Evolutionary conservation across 768 basidiomycete genomes (phyloP).

Genomic region (Suillus clintonianus): DNA sequence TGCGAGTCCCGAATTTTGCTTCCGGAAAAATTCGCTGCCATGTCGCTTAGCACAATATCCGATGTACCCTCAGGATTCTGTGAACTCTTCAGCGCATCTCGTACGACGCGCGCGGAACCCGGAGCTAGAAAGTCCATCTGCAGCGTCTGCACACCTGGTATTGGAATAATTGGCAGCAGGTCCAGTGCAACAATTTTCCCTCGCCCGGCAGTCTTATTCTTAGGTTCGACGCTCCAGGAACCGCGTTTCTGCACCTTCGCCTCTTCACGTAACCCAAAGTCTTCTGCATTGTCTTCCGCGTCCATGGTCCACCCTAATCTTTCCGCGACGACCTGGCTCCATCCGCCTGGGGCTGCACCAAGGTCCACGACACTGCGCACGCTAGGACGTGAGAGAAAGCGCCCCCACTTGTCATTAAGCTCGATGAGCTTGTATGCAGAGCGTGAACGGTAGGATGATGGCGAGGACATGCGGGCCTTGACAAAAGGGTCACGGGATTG

Average conservation of each 20-base stretch:
- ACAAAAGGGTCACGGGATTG: conserved; percentile 76
- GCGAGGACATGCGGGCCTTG: conserved; percentile 48
- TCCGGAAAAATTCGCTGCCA: conserved; percentile 85
- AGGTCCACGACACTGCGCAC: conserved; percentile 77
- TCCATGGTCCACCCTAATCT: conserved; percentile 52
- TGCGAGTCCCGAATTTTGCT: conserved; percentile 65
- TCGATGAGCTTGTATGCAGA: conserved; percentile 93
- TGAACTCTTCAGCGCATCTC: conserved; percentile 33
- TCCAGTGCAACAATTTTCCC: conserved; percentile 77
- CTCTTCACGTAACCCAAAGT: conserved; percentile 2
- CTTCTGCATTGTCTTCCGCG: background rate
- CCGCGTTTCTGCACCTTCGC: background rate
- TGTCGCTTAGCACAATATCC: conserved; percentile 86
- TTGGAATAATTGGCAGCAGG: conserved; percentile 67
- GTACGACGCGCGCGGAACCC: conserved; percentile 47
- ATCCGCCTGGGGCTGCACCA: conserved; percentile 91
- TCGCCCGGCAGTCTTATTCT: conserved; percentile 13
- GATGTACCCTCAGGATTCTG: conserved; percentile 46
- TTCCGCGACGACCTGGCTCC: conserved; percentile 82
- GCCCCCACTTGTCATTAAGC: conserved; percentile 58
- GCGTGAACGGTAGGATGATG: conserved; percentile 70
- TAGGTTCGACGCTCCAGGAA: conserved; percentile 27
- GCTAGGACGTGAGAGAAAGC: conserved; percentile 52
- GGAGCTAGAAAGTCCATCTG: conserved; percentile 78
- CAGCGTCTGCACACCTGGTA: conserved; percentile 72